phyloP scores from a whole-genome alignment of 2,329 filamentous ascomycete genomes.

The Trichoderma polysporum region DNA sequence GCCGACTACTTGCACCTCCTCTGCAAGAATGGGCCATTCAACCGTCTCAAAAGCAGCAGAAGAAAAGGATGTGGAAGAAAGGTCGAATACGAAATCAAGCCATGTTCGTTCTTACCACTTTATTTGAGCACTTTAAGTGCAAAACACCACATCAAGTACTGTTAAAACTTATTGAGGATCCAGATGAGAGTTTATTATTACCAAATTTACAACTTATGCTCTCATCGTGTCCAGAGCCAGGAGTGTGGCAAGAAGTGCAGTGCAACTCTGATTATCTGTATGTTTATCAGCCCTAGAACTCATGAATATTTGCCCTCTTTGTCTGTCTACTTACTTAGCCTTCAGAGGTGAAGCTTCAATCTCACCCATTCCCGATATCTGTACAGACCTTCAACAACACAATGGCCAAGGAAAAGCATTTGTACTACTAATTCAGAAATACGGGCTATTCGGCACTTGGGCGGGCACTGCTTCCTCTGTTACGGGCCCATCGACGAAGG shows the following conservation, averaged over 20 bases:
- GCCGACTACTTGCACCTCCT: not conserved
- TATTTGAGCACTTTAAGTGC: conserved; percentile 9
- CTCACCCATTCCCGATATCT: not conserved
- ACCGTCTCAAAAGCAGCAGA: not conserved
- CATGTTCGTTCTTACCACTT: not conserved
- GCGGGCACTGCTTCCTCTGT: not conserved
- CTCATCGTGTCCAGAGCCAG: not conserved
- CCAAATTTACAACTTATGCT: not conserved
- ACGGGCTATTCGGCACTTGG: not conserved
- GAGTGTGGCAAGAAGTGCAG: not conserved
- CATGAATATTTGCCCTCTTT: not conserved
- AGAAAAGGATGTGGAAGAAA: conserved; percentile 17
- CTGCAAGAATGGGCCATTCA: not conserved
- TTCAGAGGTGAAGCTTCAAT: not conserved
- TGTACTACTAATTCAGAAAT: not conserved
- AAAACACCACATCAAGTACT: not conserved
- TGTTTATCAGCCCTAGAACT: not conserved
- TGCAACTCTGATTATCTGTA: not conserved
- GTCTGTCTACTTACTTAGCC: not conserved
- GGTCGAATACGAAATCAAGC: conserved; percentile 3
- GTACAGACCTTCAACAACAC: not conserved
- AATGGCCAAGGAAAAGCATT: not conserved
- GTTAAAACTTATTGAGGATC: not conserved
- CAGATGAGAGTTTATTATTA: not conserved
- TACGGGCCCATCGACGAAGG: not conserved